Base-by-base conservation (phyloP, 2,329 filamentous ascomycete species). In the Diplodia mutila region DNA sequence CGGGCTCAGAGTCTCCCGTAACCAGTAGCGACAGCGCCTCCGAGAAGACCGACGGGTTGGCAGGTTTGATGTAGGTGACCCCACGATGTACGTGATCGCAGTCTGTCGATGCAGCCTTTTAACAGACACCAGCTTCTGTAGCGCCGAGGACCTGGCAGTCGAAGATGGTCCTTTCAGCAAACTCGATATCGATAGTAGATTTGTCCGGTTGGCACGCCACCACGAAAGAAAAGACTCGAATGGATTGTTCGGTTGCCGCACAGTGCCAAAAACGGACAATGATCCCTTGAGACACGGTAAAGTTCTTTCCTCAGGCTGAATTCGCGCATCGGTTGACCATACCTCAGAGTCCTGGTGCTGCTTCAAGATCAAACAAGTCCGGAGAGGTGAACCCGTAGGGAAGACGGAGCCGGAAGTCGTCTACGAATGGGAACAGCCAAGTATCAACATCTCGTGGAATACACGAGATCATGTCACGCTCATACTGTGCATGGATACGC, bases 361-460 rank as follows among this genome's bases (percentile, higher is more conserved):
- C 23, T 65, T 65, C 8, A 65, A 65, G n/a, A 46, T 65, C 21
- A 65, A 65, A 14, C 61, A 65, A 27, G 61, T 65, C 11, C 23
- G n/a, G 6, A 63, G 27, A 23, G n/a, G 7, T 2, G 1, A 34
- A 11, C 5, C 14, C 5, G 3, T 16, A 23, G 27, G 11, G 6
- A 7, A 23, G 11, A 5, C 27, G 4, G 12, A 5, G 8, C 37
- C 12, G 14, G 29, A 37, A 16, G 23, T 63, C 29, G n/a, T 18
- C 4, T 63, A 63, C 25, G 1, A 18, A 16, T 65, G 61, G 49
- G 32, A 42, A 12, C 61, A 65, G 34, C 48, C 51, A 2, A 65
- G 51, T 18, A 18, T 65, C 12, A 21, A 53, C 18, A 49, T 65
- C 29, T 54, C 51, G 2, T 65, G 61, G 61, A 46, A 65, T 3